phyloP scores from a whole-genome alignment of 2,329 filamentous ascomycete genomes.

The Aspergillus texensis region DNA sequence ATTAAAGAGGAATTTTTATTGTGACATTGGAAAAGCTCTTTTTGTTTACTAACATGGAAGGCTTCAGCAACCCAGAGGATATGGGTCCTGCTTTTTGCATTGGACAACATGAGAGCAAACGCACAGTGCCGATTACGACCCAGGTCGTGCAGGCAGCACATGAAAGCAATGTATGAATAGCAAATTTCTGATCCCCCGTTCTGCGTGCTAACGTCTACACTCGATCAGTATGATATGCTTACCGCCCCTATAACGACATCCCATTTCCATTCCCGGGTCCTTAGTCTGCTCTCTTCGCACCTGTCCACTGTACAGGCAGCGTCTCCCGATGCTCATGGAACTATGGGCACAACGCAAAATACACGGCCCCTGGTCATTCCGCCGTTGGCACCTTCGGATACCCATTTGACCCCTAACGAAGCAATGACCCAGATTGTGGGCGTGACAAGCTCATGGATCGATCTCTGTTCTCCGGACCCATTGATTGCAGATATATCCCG shows the following conservation, averaged over 20 bases:
- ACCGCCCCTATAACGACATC: constrained; percentile 64
- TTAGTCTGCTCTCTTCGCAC: constrained; percentile 56
- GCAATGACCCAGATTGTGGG: constrained; percentile 78
- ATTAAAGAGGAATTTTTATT: neutral
- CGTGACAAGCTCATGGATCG: constrained; percentile 88
- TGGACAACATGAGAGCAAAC: constrained; percentile 63
- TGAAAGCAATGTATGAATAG: constrained; percentile 53
- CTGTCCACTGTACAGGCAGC: constrained; percentile 47
- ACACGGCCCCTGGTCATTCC: constrained; percentile 44
- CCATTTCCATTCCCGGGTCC: constrained; percentile 61
- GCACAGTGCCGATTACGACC: constrained; percentile 51
- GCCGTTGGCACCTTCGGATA: constrained; percentile 46
- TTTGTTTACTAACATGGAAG: constrained; percentile 33
- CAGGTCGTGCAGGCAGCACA: constrained; percentile 58
- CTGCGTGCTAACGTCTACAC: constrained; percentile 12
- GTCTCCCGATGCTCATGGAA: constrained; percentile 38
- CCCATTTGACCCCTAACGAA: constrained; percentile 76
- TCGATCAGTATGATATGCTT: constrained; percentile 63
- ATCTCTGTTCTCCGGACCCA: constrained; percentile 80
- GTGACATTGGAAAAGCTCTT: neutral
- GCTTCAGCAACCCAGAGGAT: constrained; percentile 36
- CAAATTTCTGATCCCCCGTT: neutral
- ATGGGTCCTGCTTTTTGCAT: constrained; percentile 57
- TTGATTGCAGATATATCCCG: constrained; percentile 82
- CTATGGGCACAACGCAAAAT: constrained; percentile 44